Evolutionary conservation across 805 yeast genomes (phyloP).

Genomic region (Candida methanosorbosa): DNA sequence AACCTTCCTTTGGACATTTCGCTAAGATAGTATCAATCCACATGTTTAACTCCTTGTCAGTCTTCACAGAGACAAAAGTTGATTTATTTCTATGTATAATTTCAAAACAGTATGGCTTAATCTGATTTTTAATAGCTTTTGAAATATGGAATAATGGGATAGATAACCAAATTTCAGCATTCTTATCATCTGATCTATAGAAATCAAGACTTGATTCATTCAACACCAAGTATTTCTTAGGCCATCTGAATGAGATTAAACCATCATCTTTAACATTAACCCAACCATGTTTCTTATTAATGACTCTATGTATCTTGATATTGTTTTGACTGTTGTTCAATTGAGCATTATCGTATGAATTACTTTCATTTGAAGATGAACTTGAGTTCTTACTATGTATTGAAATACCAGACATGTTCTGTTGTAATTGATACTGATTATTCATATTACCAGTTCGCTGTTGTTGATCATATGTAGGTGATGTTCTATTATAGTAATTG

Average conservation of each 20-base stretch:
- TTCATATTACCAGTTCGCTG: no score
- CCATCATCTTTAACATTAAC: slow-evolving; percentile 92
- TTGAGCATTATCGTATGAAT: slow-evolving; percentile 12
- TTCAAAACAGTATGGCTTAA: slow-evolving; percentile 78
- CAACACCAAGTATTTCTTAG: slow-evolving; percentile 73
- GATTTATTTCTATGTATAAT: slow-evolving; percentile 59
- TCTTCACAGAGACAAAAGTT: slow-evolving; percentile 64
- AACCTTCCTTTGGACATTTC: slow-evolving; percentile 57
- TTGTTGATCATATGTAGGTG: background rate
- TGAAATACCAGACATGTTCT: slow-evolving; percentile 9
- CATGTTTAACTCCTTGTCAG: slow-evolving; percentile 70
- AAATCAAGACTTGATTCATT: slow-evolving; percentile 69
- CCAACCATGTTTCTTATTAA: slow-evolving; percentile 61
- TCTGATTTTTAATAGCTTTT: slow-evolving; percentile 57
- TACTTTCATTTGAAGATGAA: slow-evolving; percentile 20
- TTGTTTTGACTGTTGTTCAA: slow-evolving; percentile 1
- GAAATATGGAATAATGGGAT: slow-evolving; percentile 52
- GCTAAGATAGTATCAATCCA: slow-evolving; percentile 88
- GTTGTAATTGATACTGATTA: no score
- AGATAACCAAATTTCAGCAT: slow-evolving; percentile 37
- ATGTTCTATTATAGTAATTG: background rate
- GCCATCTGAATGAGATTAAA: slow-evolving; percentile 83
- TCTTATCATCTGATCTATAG: slow-evolving; percentile 53
- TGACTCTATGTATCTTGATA: slow-evolving; percentile 18
- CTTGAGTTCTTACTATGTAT: slow-evolving; percentile 25